Conservation (phyloP, 805 yeast species). For the Starmera quercuum region DNA sequence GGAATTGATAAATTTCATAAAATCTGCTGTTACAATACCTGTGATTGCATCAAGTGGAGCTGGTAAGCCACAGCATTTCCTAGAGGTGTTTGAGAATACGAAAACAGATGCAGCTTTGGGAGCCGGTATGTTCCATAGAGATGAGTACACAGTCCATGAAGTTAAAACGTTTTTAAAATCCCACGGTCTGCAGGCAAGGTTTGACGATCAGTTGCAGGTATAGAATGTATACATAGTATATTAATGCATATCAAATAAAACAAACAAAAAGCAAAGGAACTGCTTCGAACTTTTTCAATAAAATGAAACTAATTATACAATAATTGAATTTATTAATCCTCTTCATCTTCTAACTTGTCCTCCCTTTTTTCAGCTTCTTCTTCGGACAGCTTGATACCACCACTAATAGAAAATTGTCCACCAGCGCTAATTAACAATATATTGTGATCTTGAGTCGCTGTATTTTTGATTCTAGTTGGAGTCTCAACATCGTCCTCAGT, state of each 20-base stretch:
- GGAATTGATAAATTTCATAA: slow-evolving; percentile 75
- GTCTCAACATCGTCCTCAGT: slow-evolving; percentile 75
- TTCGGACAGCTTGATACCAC: slow-evolving; percentile 48
- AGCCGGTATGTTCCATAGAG: slow-evolving; percentile 97
- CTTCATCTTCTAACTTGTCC: slow-evolving; percentile 46
- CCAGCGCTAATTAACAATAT: slow-evolving; percentile 82
- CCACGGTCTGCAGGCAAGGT: slow-evolving; percentile 66
- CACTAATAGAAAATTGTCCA: slow-evolving; percentile 91
- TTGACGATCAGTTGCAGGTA: slow-evolving; percentile 32
- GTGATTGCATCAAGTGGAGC: slow-evolving; percentile 99
- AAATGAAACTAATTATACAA: not conserved
- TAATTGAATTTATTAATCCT: slow-evolving; percentile 31
- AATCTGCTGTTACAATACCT: slow-evolving; percentile 72
- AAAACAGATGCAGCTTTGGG: slow-evolving; percentile 95
- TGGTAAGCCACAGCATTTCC: slow-evolving; percentile 86
- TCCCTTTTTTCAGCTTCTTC: slow-evolving; percentile 35
- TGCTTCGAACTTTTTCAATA: not conserved
- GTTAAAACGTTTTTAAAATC: slow-evolving; percentile 64
- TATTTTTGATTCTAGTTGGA: slow-evolving; percentile 87
- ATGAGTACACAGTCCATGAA: slow-evolving; percentile 79
- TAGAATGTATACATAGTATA: not conserved
- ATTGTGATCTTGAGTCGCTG: slow-evolving; percentile 80
- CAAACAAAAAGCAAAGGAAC: not conserved
- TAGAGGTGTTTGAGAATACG: slow-evolving; percentile 77
- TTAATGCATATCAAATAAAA: not conserved